Base-by-base conservation (phyloP, 208 protist species). In the Ichthyophonus hoferi region DNA sequence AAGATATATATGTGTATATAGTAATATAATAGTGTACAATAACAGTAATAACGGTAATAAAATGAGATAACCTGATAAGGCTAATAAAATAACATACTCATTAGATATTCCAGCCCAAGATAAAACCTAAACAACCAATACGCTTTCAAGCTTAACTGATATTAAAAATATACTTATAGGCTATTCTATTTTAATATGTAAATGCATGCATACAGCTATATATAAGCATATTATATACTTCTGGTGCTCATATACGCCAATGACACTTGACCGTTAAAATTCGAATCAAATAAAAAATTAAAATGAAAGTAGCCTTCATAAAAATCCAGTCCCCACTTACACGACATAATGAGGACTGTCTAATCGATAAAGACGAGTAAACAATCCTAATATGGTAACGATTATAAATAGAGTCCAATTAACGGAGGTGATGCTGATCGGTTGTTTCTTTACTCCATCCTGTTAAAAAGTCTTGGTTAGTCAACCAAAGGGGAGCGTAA, bases 291-390 rank as follows among this genome's bases (percentile, higher is more conserved):
- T n/a, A n/a, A n/a, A n/a, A n/a, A 24, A n/a, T 67, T 67, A 67
- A 67, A n/a, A 67, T 7, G 24, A 24, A 67, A 24, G 50, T 7
- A 67, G 50, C 14, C 14, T 67, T 67, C 24, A 67, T 67, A 24
- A 24, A 24, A 67, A 24, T 67, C 7, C 14, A n/a, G 50, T n/a
- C 7, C 7, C 50, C 14, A 67, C 50, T 38, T 38, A 85, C 39
- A 85, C 81, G 12, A 85, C 81, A 85, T 85, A 41, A 7, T 17
- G 81, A 50, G 81, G 81, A 34, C 12, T 38, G 35, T 38, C 81
- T 34, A 85, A 0, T 17, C 81, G 81, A 34, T 37, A 85, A 14
- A 85, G 39, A 24, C 81, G 81, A 7, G 81, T 85, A 24, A 85
- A 34, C 14, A 85, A 34, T 14, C 38, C 81, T 35, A 85, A 34